phyloP scores from a whole-genome alignment of 305 asterid genomes.

The Caryopteris hybrid region DNA sequence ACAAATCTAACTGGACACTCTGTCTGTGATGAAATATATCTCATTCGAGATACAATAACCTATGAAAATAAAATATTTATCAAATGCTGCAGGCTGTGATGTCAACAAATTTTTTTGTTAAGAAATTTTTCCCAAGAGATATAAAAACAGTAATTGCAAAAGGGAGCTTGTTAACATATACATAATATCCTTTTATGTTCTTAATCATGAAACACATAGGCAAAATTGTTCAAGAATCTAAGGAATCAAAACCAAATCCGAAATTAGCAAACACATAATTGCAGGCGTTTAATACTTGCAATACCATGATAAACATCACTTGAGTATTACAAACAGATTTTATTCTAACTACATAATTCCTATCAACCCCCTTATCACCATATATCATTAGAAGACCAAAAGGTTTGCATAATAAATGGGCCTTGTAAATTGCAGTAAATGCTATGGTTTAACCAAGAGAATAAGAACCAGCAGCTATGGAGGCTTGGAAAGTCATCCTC shows the following conservation, averaged over 20 bases:
- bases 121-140: neutral
- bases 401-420: neutral
- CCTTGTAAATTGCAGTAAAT: neutral
- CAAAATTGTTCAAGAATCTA: neutral
- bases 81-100: constrained; percentile 7
- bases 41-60: constrained; percentile 99
- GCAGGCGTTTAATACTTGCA: neutral
- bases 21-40: constrained; percentile 98
- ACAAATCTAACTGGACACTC: constrained; percentile 87
- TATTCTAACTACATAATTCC: neutral
- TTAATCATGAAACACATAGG: neutral
- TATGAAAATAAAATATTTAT: constrained; percentile 22
- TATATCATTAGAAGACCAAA: neutral
- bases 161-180: neutral
- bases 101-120: constrained; percentile 2
- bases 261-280: neutral
- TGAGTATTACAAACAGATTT: neutral
- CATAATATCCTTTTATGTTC: neutral
- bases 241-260: neutral
- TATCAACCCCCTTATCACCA: neutral
- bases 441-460: neutral
- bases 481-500: neutral
- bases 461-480: neutral
- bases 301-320: neutral
- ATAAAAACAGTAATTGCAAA: neutral